These are phyloP conservation scores for Aspergillus sp. DNA, from an alignment of 2,329 filamentous ascomycete genomes.

Conservation along the genomic window DNA sequence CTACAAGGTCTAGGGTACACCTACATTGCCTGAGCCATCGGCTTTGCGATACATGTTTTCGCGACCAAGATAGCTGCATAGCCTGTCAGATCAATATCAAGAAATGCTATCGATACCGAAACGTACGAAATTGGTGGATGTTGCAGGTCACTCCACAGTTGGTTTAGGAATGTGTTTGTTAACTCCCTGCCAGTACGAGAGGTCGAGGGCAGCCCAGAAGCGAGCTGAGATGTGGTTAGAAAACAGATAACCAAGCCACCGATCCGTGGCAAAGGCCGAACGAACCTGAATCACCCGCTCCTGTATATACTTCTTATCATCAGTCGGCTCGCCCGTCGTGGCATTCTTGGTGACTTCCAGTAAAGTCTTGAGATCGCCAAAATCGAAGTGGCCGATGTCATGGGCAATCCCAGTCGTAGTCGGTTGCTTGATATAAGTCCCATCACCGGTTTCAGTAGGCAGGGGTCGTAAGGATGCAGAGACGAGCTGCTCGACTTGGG, in stretches of 20 bases:
- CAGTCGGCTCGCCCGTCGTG: slow-evolving; percentile 47
- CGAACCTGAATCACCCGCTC: slow-evolving; percentile 49
- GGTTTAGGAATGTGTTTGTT: slow-evolving; percentile 49
- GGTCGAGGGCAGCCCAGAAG: slow-evolving; percentile 31
- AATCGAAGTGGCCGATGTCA: slow-evolving; percentile 45
- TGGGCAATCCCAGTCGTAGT: slow-evolving; percentile 31
- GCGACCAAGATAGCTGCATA: slow-evolving; percentile 31
- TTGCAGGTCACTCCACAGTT: slow-evolving; percentile 51
- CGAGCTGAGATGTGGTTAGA: slow-evolving; percentile 21
- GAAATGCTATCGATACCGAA: slow-evolving; percentile 18
- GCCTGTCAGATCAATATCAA: not conserved
- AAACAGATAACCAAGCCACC: not conserved
- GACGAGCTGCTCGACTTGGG: slow-evolving; percentile 35
- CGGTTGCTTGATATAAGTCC: slow-evolving; percentile 32
- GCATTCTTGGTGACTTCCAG: slow-evolving; percentile 37
- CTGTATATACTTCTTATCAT: slow-evolving; percentile 62
- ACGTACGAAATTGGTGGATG: slow-evolving; percentile 49
- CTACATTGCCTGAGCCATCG: slow-evolving; percentile 40
- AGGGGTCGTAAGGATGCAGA: slow-evolving; percentile 38
- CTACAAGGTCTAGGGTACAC: slow-evolving; percentile 14
- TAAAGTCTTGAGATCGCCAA: slow-evolving; percentile 40
- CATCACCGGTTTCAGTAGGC: slow-evolving; percentile 38
- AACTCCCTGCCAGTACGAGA: slow-evolving; percentile 32
- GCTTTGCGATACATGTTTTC: slow-evolving; percentile 29
- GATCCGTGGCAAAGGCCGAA: slow-evolving; percentile 1